phyloP scores from a whole-genome alignment of 768 basidiomycete genomes.

The Trametes maxima region DNA sequence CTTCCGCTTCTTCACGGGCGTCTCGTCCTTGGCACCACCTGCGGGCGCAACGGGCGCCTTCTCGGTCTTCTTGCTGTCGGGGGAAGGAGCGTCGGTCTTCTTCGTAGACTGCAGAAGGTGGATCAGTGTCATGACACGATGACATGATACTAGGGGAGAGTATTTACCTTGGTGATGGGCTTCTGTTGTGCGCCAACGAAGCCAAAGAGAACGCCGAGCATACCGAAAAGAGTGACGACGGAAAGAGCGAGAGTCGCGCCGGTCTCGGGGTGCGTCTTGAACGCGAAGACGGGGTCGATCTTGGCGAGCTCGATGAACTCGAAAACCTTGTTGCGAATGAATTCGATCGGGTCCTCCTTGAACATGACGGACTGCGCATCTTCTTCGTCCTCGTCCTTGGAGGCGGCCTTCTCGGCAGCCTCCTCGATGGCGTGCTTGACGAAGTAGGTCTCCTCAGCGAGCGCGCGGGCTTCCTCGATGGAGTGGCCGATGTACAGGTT shows the following conservation, averaged over 20 bases:
- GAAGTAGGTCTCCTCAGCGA: slow-evolving; percentile 89
- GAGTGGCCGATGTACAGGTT: slow-evolving; percentile 96
- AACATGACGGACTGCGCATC: slow-evolving; percentile 47
- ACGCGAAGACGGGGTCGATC: slow-evolving; percentile 74
- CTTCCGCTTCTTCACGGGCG: slow-evolving; percentile 74
- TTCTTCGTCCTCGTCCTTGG: slow-evolving; percentile 46
- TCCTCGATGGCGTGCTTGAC: slow-evolving; percentile 87
- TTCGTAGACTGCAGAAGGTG: slow-evolving; percentile 56
- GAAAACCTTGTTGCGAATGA: slow-evolving; percentile 76
- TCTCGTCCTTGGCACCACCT: slow-evolving; percentile 74
- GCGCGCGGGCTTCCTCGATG: slow-evolving; percentile 74
- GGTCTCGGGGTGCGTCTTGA: slow-evolving; percentile 89
- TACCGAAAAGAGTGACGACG: slow-evolving; percentile 78
- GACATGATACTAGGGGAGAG: not conserved
- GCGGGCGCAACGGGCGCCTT: slow-evolving; percentile 70
- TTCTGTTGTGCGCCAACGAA: slow-evolving; percentile 75
- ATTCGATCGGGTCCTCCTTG: slow-evolving; percentile 75
- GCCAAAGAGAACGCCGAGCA: slow-evolving; percentile 80
- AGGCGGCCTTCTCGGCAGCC: slow-evolving; percentile 53
- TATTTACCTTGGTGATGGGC: slow-evolving; percentile 68
- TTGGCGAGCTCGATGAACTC: slow-evolving; percentile 80
- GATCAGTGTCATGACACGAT: slow-evolving; percentile 4
- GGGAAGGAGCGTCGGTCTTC: slow-evolving; percentile 70
- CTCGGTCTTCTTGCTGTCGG: slow-evolving; percentile 66
- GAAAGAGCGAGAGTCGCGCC: slow-evolving; percentile 75